Evolutionary conservation across 345 rosid genomes (phyloP).

Genomic region (Cardamine chenopodiifolia): DNA sequence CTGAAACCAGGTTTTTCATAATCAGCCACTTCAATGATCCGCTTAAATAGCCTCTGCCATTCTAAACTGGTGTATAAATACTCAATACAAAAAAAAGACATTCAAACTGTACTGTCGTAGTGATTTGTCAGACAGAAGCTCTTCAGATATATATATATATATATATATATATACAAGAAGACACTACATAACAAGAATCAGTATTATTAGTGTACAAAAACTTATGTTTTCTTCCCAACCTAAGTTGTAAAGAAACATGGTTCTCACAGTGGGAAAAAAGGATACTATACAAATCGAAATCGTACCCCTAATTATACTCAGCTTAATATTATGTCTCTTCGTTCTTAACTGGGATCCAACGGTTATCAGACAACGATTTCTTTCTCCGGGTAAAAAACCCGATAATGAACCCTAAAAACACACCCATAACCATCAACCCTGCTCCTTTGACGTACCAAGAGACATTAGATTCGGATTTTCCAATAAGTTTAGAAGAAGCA

Average conservation of each 20-base stretch:
- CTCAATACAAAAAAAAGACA: not conserved
- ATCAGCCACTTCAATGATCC: not conserved
- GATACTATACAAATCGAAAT: constrained; percentile 34
- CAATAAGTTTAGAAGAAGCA: constrained; percentile 27
- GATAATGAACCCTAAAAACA: constrained; percentile 59
- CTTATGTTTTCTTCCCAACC: constrained; percentile 3
- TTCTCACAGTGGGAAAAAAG: constrained; percentile 33
- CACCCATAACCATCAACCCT: constrained; percentile 63
- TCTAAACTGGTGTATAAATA: not conserved
- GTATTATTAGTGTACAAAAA: constrained; percentile 23
- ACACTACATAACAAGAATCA: constrained; percentile 17
- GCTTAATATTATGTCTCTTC: constrained; percentile 51
- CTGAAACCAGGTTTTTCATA: not conserved
- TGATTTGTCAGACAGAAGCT: constrained; percentile 14
- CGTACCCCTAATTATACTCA: constrained; percentile 21
- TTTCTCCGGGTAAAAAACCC: constrained; percentile 60
- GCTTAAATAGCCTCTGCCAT: not conserved
- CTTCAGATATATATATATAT: not conserved
- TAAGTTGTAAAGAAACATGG: not conserved
- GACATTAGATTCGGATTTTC: constrained; percentile 38
- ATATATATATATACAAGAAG: not conserved
- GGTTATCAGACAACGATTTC: constrained; percentile 48
- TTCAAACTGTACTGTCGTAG: not conserved
- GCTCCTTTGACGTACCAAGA: constrained; percentile 64
- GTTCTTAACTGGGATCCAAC: constrained; percentile 72